These are phyloP conservation scores for Knoxia roxburghii DNA, from an alignment of 257 asterid genomes.

Conservation along the genomic window DNA sequence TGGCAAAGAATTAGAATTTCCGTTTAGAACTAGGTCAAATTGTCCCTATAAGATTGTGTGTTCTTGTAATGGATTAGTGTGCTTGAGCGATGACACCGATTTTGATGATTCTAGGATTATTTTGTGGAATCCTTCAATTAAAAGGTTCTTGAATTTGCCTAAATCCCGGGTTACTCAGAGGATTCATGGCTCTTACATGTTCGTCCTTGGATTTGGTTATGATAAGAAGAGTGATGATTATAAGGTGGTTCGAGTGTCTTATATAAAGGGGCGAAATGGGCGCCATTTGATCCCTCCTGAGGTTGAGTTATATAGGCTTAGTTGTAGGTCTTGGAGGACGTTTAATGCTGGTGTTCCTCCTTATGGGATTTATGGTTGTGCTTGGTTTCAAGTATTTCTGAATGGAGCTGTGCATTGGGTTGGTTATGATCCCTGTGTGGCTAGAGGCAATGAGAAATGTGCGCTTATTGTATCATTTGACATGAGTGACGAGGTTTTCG, in stretches of 20 bases:
- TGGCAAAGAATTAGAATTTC: constrained; percentile 11
- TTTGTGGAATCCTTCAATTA: constrained; percentile 16
- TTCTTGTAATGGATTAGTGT: constrained; percentile 19
- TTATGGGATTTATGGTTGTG: constrained; percentile 16
- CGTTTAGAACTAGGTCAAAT: constrained; percentile 2
- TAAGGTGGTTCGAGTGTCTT: constrained; percentile 31
- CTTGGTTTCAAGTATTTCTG: constrained; percentile 24
- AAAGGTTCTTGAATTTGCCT: constrained; percentile 8
- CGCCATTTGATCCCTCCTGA: constrained; percentile 20
- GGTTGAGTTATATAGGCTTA: constrained; percentile 27
- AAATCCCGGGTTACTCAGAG: neutral
- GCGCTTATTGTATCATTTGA: constrained; percentile 22
- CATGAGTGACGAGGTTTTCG: constrained; percentile 26
- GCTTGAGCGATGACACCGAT: constrained; percentile 2
- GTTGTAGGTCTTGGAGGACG: constrained; percentile 22
- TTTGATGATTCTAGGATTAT: neutral
- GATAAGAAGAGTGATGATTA: constrained; percentile 24
- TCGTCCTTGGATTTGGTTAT: constrained; percentile 28
- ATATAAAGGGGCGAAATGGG: constrained; percentile 13
- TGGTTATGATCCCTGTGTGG: constrained; percentile 20
- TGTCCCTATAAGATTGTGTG: constrained; percentile 10
- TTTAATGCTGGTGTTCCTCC: constrained; percentile 14
- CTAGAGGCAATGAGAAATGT: constrained; percentile 1
- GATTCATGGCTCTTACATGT: constrained; percentile 3
- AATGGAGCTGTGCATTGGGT: constrained; percentile 33